Conservation (phyloP, 1,284 basidiomycete species). For the Apiotrichum brassicae region DNA sequence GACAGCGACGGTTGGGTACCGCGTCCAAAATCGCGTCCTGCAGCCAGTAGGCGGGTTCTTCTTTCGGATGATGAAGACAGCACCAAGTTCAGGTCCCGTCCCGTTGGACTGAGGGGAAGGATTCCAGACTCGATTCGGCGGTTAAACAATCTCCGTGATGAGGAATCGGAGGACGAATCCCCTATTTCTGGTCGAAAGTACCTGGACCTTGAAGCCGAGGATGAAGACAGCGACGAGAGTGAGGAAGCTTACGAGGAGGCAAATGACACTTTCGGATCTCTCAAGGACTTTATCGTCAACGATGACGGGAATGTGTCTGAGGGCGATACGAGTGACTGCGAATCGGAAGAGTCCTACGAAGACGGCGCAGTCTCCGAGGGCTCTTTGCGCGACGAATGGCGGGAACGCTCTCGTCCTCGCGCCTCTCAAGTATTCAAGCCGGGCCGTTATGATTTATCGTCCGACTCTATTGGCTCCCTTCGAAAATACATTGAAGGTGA, state of each 20-base stretch:
- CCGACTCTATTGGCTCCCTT: neutral
- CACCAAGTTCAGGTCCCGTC: neutral
- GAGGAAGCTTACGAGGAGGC: neutral
- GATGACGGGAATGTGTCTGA: neutral
- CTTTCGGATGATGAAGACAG: constrained; percentile 9
- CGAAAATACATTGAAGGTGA: neutral
- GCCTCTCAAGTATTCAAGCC: neutral
- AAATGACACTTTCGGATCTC: neutral
- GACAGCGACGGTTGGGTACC: constrained; percentile 3
- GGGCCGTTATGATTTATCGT: neutral
- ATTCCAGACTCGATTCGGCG: constrained; percentile 3
- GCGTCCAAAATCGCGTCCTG: neutral
- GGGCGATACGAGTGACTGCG: neutral
- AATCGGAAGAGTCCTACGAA: neutral
- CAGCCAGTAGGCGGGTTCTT: neutral
- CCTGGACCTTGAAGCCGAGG: neutral
- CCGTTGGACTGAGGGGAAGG: neutral
- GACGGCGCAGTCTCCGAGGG: neutral
- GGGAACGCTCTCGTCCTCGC: neutral
- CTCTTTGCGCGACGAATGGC: neutral
- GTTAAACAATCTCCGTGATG: neutral
- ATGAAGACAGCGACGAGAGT: neutral
- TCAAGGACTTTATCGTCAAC: neutral
- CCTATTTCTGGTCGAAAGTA: too few species aligned
- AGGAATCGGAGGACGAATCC: neutral